Evolutionary conservation across 306 rosid genomes (phyloP).

Genomic region (Ochetophila trinervis): DNA sequence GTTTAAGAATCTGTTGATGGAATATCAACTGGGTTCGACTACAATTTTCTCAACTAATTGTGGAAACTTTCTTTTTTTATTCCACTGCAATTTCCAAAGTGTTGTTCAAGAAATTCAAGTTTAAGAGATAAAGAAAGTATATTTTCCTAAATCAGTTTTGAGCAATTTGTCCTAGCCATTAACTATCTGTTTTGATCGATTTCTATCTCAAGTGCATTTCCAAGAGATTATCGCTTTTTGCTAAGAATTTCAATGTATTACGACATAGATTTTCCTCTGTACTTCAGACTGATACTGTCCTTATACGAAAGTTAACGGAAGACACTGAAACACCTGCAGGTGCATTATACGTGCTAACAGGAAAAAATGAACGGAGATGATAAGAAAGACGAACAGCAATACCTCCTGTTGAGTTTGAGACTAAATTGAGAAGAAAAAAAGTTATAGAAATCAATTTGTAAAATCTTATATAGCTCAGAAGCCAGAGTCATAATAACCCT

Average conservation of each 20-base stretch:
- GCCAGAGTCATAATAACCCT: too few species aligned
- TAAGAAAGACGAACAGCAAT: too few species aligned
- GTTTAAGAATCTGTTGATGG: constrained; percentile 6
- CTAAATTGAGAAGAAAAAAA: too few species aligned
- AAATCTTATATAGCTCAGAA: too few species aligned
- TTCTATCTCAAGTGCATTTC: constrained; percentile 38
- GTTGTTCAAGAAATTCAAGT: constrained; percentile 12
- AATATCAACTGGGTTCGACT: constrained; percentile 19
- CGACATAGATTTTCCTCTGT: constrained; percentile 15
- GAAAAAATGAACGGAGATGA: too few species aligned
- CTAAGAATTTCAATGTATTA: constrained; percentile 23
- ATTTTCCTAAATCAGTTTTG: constrained; percentile 13
- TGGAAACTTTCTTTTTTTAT: constrained; percentile 21
- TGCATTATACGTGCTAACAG: too few species aligned
- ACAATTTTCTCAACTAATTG: constrained; percentile 12
- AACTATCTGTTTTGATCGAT: constrained; percentile 13
- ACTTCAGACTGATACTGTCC: too few species aligned
- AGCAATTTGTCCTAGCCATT: constrained; percentile 20
- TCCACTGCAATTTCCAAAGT: constrained; percentile 25
- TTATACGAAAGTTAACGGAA: too few species aligned
- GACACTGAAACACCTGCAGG: too few species aligned
- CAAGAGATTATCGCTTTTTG: constrained; percentile 21
- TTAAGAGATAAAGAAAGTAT: constrained; percentile 21
- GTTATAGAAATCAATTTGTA: too few species aligned
- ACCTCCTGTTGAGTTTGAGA: too few species aligned